Evolutionary conservation across 208 protist species (phyloP), one percentile per base, ranked within the genome.

Genomic region (Wallacemonas sp.): DNA sequence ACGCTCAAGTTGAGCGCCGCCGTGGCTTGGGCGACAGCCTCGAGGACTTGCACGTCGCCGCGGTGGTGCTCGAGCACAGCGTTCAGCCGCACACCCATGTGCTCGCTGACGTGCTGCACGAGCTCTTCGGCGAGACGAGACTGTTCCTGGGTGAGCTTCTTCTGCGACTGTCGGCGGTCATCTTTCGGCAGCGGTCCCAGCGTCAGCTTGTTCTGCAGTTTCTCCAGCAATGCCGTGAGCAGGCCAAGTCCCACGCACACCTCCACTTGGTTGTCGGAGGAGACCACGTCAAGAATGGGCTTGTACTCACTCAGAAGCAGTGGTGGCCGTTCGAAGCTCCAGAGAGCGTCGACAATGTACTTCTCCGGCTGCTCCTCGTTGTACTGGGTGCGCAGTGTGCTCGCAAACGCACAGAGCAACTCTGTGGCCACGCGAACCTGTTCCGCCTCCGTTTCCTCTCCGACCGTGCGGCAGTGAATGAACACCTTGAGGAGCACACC

Each of bases 261-360:
- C 19, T 96, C 91, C 1, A 77, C 54, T 9, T 71, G 53, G 42
- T 76, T 72, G 48, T 69, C 70, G 1, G 76, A 83, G 13, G 68
- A 30, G 1, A 74, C 78, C 1, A 78, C 39, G 12, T 68, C 63
- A 26, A 93, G 59, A 13, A 94, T 69, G 21, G 79, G 76, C 41
- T 74, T 37, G 50, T 91, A 92, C 41, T 73, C 66, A 1, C 67
- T 76, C 32, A 93, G 71, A 58, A 96, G 44, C 48, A 76, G 66
- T 36, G 66, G 39, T 13, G 81, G 72, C 10, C 82, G 71, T 46
- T 87, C 77, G 50, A 83, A 59, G 17, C 60, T 83, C 80, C 81
- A 96, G 4, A 96, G 53, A n/a, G 91, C 85, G 60, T 94, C 87
- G 55, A 96, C 78, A 27, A 96, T 50, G 71, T 96, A 96, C 38